Percentiles rank a stretch among this genome's conserved stretches.
phyloP scores from a whole-genome alignment of 2,329 filamentous ascomycete species.

The Simplicillium aogashimaense region DNA sequence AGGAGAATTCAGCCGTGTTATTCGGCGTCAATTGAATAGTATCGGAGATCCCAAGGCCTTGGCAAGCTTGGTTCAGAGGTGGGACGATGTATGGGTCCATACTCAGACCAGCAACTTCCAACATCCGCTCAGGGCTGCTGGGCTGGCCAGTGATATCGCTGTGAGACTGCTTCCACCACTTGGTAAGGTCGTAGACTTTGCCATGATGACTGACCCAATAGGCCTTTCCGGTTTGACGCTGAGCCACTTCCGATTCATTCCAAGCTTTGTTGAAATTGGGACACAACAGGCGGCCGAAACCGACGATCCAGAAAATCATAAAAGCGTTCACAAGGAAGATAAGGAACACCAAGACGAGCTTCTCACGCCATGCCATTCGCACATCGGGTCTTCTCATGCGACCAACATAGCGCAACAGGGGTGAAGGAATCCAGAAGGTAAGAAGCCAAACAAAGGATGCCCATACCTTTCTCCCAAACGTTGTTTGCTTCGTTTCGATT shows the following conservation, averaged over 20 bases:
- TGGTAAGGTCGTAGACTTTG: constrained; percentile 81
- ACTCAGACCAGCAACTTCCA: constrained; percentile 65
- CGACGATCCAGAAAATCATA: constrained; percentile 88
- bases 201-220: constrained; percentile 85
- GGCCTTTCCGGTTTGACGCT: constrained; percentile 62
- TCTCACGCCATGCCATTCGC: constrained; percentile 95
- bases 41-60: constrained; percentile 54
- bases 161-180: constrained; percentile 80
- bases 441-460: constrained; percentile 72
- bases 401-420: constrained; percentile 67
- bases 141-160: constrained; percentile 56
- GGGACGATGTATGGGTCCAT: constrained; percentile 80
- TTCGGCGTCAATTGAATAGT: constrained; percentile 53
- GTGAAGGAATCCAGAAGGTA: constrained; percentile 93
- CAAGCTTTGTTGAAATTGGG: constrained; percentile 89
- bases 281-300: constrained; percentile 75
- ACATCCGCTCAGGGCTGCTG: constrained; percentile 57
- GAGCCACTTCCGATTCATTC: constrained; percentile 58
- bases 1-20: constrained; percentile 42
- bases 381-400: constrained; percentile 97
- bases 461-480: constrained; percentile 63
- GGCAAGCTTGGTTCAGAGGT: constrained; percentile 66
- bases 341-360: constrained; percentile 70
- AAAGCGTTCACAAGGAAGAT: constrained; percentile 73
- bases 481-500: constrained; percentile 59